These are phyloP conservation scores for Torulaspora franciscae DNA, from an alignment of 805 yeast species.

Conservation along the genomic window DNA sequence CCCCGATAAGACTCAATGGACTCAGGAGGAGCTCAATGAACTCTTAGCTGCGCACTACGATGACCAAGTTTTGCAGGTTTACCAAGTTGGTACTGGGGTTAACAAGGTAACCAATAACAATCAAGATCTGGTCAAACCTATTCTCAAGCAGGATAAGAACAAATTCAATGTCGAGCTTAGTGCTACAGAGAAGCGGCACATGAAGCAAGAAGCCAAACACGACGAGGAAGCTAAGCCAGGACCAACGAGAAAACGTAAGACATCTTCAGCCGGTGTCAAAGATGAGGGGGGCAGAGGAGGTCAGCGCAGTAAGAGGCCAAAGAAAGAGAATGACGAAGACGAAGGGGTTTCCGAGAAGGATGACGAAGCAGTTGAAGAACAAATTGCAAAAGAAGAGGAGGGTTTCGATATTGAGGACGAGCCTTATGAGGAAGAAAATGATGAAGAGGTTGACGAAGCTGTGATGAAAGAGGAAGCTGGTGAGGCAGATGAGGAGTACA, in stretches of 20 bases:
- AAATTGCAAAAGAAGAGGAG: background rate
- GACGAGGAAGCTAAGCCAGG: background rate
- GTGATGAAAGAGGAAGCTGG: background rate
- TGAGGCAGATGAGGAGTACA: constrained; percentile 1
- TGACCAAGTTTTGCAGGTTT: constrained; percentile 42
- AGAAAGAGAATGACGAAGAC: background rate
- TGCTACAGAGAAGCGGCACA: constrained; percentile 1
- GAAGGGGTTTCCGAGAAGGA: background rate
- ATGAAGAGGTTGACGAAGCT: constrained; percentile 1
- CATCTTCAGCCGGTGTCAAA: constrained; percentile 2
- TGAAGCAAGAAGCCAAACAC: constrained; percentile 2
- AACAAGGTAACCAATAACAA: constrained; percentile 54
- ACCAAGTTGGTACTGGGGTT: constrained; percentile 55
- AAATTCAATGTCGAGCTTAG: constrained; percentile 1
- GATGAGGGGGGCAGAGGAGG: constrained; percentile 1
- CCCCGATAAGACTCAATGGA: constrained; percentile 37
- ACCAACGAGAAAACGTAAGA: background rate
- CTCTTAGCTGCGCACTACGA: constrained; percentile 39
- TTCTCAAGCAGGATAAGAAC: constrained; percentile 16
- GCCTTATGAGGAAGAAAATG: background rate
- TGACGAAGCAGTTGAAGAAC: background rate
- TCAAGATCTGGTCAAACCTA: constrained; percentile 32
- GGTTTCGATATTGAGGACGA: constrained; percentile 1
- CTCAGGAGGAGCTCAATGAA: constrained; percentile 37
- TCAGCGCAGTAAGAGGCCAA: background rate